phyloP scores from a whole-genome alignment of 305 asterid genomes.

The Solanum chacoense region DNA sequence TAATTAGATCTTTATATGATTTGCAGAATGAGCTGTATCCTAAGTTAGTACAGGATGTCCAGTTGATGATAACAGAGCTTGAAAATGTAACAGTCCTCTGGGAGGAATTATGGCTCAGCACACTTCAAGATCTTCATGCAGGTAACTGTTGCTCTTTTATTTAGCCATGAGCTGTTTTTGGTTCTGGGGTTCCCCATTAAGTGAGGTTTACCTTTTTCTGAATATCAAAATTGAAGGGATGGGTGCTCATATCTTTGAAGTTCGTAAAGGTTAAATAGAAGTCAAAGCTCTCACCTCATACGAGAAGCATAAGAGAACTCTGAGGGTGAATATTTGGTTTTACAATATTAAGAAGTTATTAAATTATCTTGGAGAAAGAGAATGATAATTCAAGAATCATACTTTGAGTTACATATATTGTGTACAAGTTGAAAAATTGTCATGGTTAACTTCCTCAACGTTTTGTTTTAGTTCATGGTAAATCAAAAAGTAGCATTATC shows the following conservation, averaged over 20 bases:
- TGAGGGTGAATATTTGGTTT: neutral
- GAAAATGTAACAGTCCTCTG: conserved; percentile 95
- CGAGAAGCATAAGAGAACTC: neutral
- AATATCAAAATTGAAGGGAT: neutral
- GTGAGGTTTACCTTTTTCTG: conserved; percentile 1
- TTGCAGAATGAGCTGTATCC: conserved; percentile 85
- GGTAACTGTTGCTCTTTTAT: conserved; percentile 29
- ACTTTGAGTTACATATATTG: neutral
- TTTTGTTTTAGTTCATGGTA: neutral
- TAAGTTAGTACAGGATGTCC: conserved; percentile 80
- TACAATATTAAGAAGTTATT: neutral
- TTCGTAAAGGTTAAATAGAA: neutral
- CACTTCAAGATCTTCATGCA: conserved; percentile 98
- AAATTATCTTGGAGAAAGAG: neutral
- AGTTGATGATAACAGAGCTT: conserved; percentile 90
- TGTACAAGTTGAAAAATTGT: neutral
- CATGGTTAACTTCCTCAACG: neutral
- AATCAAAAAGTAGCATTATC: neutral
- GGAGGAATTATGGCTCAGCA: conserved; percentile 99
- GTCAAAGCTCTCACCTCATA: neutral
- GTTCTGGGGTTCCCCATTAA: neutral
- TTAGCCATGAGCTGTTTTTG: neutral
- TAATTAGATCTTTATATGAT: conserved; percentile 1
- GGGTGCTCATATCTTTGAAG: neutral
- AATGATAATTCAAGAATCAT: neutral